Evolutionary conservation across 2,329 filamentous ascomycete species (phyloP).

Genomic region (Pyrenophora seminiperda): DNA sequence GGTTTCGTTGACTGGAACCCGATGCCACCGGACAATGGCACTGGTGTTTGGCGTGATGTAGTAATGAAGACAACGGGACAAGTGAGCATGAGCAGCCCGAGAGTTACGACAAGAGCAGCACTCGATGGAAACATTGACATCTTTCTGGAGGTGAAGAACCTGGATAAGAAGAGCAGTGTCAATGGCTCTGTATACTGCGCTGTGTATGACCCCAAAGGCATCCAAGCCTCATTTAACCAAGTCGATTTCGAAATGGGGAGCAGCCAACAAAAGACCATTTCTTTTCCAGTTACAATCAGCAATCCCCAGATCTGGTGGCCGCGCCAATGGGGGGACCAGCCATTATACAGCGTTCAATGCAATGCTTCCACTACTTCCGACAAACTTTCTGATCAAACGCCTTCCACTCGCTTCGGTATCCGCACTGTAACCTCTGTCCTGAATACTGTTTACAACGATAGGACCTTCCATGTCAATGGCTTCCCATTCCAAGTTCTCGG

Average conservation of each 20-base stretch:
- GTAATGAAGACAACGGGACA: slow-evolving; percentile 60
- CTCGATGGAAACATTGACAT: slow-evolving; percentile 27
- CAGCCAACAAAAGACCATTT: neutral
- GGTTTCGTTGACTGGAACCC: slow-evolving; percentile 69
- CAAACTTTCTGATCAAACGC: slow-evolving; percentile 43
- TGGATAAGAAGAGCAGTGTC: slow-evolving; percentile 8
- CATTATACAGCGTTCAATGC: slow-evolving; percentile 54
- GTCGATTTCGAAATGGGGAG: slow-evolving; percentile 6
- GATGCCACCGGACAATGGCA: slow-evolving; percentile 65
- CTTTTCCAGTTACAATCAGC: slow-evolving; percentile 36
- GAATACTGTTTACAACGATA: slow-evolving; percentile 59
- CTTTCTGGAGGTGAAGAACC: slow-evolving; percentile 31
- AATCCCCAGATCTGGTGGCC: slow-evolving; percentile 66
- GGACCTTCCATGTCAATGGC: slow-evolving; percentile 61
- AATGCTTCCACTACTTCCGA: slow-evolving; percentile 26
- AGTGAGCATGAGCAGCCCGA: slow-evolving; percentile 47
- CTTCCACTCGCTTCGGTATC: slow-evolving; percentile 56
- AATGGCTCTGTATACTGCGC: slow-evolving; percentile 20
- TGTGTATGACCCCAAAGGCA: slow-evolving; percentile 14
- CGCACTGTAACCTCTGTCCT: slow-evolving; percentile 59
- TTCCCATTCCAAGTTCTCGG: slow-evolving; percentile 65
- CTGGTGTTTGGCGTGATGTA: slow-evolving; percentile 66
- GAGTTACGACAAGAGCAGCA: slow-evolving; percentile 21
- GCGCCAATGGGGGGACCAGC: slow-evolving; percentile 62
- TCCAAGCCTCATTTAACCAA: neutral